Evolutionary conservation across 768 basidiomycete genomes (phyloP).

Genomic region (Kwoniella heveanensis): DNA sequence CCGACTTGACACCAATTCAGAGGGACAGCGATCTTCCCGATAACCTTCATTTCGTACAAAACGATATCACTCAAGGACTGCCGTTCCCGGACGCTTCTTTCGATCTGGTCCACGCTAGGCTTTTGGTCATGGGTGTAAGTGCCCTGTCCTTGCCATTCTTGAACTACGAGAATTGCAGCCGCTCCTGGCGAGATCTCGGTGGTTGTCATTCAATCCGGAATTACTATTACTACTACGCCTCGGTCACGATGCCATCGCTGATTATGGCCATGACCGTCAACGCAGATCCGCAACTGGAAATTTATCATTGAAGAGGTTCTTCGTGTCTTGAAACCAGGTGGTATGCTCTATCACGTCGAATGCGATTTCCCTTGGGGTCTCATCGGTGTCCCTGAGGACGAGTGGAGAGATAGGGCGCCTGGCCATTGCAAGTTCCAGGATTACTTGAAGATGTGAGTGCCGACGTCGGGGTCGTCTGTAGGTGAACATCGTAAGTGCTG

Average conservation of each 20-base stretch:
- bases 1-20: slow-evolving; percentile 27
- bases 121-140: slow-evolving; percentile 28
- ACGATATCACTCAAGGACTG: slow-evolving; percentile 23
- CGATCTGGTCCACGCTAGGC: slow-evolving; percentile 27
- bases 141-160: not conserved
- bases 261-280: too few species aligned
- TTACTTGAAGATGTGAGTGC: slow-evolving; percentile 16
- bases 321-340: slow-evolving; percentile 18
- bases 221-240: too few species aligned
- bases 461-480: not conserved
- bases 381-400: slow-evolving; percentile 11
- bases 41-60: slow-evolving; percentile 22
- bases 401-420: slow-evolving; percentile 3
- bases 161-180: not conserved
- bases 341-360: slow-evolving; percentile 22
- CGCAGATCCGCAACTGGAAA: slow-evolving; percentile 23
- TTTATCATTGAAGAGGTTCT: slow-evolving; percentile 13
- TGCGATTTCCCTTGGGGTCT: slow-evolving; percentile 13
- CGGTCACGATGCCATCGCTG: too few species aligned
- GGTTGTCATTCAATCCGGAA: too few species aligned
- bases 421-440: slow-evolving; percentile 17
- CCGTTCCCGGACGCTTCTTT: slow-evolving; percentile 27
- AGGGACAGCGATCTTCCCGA: slow-evolving; percentile 18
- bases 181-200: too few species aligned
- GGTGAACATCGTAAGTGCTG: not conserved